Base-by-base conservation (phyloP, 148 eudicot genomes). In the Fagopyrum tataricum region DNA sequence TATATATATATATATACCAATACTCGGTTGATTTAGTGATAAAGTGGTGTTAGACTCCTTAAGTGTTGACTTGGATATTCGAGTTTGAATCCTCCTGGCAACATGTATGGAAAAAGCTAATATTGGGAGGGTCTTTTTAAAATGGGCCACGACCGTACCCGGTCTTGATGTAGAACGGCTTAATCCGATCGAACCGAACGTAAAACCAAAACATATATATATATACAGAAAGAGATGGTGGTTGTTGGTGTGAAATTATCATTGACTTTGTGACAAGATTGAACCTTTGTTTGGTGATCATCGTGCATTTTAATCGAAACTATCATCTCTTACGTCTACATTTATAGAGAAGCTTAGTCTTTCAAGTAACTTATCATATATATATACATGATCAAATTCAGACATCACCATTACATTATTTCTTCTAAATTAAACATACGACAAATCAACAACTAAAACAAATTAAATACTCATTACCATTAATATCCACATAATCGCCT, bases 231-330 rank as follows among this genome's bases (percentile, higher is more conserved):
- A 46, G 15, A 61, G 39, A 40, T 61, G 67, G 26, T 61, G 67
- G 67, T 26, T 61, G 67, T 61, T 61, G 67, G 6, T 24, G 12
- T 6, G 13, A 24, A 61, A 10, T 61, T 61, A 26, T 61, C 67
- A 24, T 61, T 61, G 41, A 61, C 67, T 11, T 61, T 61, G 40
- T 26, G 67, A 61, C 41, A 26, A 61, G 67, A 61, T 61, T 15
- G 40, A 61, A 26, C 67, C 40, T 61, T 24, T 24, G 67, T 61
- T 11, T 61, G 67, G 24, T 26, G 39, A 56, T 21, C 10, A 56
- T 18, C 37, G 4, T 56, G 0, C 59, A 18, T 5, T 53, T n/a
- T 53, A n/a, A 18, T 20, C 23, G 8, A 53, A n/a, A 21, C 37
- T 56, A 24, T 61, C 67, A 61, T 61, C n/a, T 61, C 41, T 40